These are phyloP conservation scores for Mytilinidion resinicola DNA, from an alignment of 495 filamentous ascomycete genomes.

Conservation along the genomic window DNA sequence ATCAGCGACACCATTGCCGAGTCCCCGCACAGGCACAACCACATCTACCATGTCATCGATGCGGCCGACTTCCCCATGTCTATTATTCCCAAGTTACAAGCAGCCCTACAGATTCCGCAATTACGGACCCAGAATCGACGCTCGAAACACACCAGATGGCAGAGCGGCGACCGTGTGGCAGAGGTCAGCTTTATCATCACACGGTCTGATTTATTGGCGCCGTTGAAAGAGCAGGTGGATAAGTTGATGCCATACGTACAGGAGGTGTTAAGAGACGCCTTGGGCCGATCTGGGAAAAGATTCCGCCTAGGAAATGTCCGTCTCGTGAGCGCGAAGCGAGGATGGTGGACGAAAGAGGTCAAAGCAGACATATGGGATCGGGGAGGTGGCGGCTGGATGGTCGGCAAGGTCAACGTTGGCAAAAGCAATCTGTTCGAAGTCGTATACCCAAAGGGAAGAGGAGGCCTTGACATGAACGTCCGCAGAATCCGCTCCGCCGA, in stretches of 20 bases:
- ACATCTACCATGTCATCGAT: constrained; percentile 96
- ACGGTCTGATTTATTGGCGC: constrained; percentile 75
- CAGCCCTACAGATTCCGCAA: constrained; percentile 53
- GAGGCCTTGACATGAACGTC: constrained; percentile 35
- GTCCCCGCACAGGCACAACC: constrained; percentile 79
- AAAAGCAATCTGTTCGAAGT: constrained; percentile 86
- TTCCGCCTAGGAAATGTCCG: constrained; percentile 74
- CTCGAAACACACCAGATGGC: constrained; percentile 52
- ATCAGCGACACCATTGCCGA: constrained; percentile 76
- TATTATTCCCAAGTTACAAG: constrained; percentile 59
- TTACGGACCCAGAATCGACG: constrained; percentile 72
- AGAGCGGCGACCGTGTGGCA: constrained; percentile 50
- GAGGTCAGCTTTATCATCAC: constrained; percentile 88
- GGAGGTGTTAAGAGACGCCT: constrained; percentile 61
- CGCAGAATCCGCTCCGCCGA: constrained; percentile 25
- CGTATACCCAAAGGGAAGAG: constrained; percentile 76
- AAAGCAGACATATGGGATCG: constrained; percentile 76
- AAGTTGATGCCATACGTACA: constrained; percentile 73
- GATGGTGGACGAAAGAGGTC: constrained; percentile 82
- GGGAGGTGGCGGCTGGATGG: constrained; percentile 89
- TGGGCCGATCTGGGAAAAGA: constrained; percentile 55
- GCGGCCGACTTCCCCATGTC: constrained; percentile 97
- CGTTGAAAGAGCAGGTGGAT: constrained; percentile 73
- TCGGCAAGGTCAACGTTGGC: constrained; percentile 95
- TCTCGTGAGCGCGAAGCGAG: constrained; percentile 73